Conservation (phyloP, 768 basidiomycete genomes). For the Dendrothele bispora region DNA sequence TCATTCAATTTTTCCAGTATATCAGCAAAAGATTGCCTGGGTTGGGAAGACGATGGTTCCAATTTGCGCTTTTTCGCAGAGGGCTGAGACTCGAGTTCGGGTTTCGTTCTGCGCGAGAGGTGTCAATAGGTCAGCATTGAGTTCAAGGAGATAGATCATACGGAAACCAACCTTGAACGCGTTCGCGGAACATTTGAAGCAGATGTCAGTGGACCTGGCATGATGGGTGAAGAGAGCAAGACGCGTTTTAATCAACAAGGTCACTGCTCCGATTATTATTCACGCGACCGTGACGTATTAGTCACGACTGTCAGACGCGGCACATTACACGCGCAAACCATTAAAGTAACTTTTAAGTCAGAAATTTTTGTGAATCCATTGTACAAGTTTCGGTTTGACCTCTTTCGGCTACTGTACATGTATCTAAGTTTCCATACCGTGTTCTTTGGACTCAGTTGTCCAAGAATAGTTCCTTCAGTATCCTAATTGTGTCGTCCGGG, state of each 20-base stretch:
- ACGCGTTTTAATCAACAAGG: no score
- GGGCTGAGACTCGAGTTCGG: conserved; percentile 30
- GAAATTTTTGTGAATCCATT: no score
- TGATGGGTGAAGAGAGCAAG: no score
- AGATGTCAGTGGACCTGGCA: conserved; percentile 2
- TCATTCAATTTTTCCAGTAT: conserved; percentile 62
- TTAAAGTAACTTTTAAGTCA: no score
- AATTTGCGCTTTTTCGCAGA: conserved; percentile 57
- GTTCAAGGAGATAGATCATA: background rate
- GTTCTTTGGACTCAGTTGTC: no score
- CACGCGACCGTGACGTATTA: no score
- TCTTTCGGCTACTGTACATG: no score
- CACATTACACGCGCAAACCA: no score
- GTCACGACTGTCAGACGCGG: no score
- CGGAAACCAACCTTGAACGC: conserved; percentile 14
- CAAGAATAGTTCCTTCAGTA: conserved; percentile 68
- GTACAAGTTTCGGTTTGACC: no score
- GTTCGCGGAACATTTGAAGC: conserved; percentile 13
- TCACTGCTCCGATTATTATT: no score
- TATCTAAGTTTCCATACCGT: no score
- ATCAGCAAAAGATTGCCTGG: conserved; percentile 58
- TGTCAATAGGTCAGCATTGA: conserved; percentile 2
- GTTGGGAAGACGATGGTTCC: conserved; percentile 35
- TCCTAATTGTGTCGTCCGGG: conserved; percentile 73
- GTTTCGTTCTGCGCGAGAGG: conserved; percentile 21